These are phyloP conservation scores for Hamigera avellanea DNA, from an alignment of 495 filamentous ascomycete genomes.

Conservation along the genomic window DNA sequence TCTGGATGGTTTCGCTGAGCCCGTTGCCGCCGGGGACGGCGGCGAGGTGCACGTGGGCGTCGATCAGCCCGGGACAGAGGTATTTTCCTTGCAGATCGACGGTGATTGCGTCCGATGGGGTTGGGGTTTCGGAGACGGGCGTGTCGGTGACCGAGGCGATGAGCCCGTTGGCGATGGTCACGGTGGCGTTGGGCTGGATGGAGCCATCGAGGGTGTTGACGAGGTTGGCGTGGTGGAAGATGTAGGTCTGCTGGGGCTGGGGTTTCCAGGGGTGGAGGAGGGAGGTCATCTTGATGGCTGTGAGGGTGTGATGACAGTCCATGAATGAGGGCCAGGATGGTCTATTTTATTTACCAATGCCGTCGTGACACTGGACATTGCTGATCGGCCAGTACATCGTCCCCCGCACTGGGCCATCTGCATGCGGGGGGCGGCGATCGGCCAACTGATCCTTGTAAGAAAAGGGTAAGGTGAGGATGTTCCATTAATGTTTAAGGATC, in stretches of 20 bases:
- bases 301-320: too few relatives aligned
- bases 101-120: conserved; percentile 1
- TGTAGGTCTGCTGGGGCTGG: conserved; percentile 7
- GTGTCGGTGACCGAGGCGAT: conserved; percentile 8
- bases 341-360: too few relatives aligned
- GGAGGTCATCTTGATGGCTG: too few relatives aligned
- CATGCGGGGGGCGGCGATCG: too few relatives aligned
- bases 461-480: too few relatives aligned
- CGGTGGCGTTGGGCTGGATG: conserved; percentile 12
- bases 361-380: too few relatives aligned
- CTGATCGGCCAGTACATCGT: too few relatives aligned
- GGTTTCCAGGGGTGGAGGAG: conserved; percentile 23
- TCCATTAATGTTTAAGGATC: too few relatives aligned
- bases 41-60: conserved; percentile 45
- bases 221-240: conserved; percentile 21
- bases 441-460: too few relatives aligned
- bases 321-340: too few relatives aligned
- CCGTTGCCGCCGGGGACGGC: conserved; percentile 28
- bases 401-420: too few relatives aligned
- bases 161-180: conserved; percentile 13
- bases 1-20: conserved; percentile 11
- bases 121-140: background rate
- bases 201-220: conserved; percentile 17
- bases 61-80: conserved; percentile 45
- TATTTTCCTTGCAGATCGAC: conserved; percentile 35